These are phyloP conservation scores for Pyrenochaeta sp. DNA, from an alignment of 2,329 filamentous ascomycete species.

Conservation along the genomic window DNA sequence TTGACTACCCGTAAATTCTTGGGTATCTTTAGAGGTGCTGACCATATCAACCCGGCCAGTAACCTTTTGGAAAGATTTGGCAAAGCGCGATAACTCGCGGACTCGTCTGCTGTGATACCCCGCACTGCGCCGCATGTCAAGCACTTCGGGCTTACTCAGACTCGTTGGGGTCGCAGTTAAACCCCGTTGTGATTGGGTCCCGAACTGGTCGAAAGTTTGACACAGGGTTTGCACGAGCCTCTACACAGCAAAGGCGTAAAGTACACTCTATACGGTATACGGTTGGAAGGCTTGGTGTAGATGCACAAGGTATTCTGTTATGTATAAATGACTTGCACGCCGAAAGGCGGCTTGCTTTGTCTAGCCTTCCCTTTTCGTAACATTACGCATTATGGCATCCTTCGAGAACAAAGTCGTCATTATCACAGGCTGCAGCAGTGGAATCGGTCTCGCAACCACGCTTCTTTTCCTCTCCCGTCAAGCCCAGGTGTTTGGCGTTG, in stretches of 20 bases:
- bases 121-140: background rate
- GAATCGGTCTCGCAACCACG: conserved; percentile 35
- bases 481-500: conserved; percentile 35
- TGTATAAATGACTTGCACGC: background rate
- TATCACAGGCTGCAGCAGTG: conserved; percentile 35
- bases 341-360: background rate
- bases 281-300: background rate
- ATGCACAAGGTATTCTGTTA: background rate
- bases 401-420: conserved; percentile 31
- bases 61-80: background rate
- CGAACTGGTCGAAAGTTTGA: background rate
- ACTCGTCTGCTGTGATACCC: background rate
- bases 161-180: background rate
- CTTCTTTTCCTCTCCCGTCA: conserved; percentile 25
- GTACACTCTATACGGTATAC: background rate
- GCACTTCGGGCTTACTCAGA: background rate
- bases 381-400: conserved; percentile 9
- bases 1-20: no score
- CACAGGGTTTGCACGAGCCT: background rate
- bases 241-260: background rate
- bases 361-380: no score
- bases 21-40: no score
- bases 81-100: background rate
- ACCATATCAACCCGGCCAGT: background rate
- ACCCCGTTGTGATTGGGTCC: background rate